Evolutionary conservation across 2,329 filamentous ascomycete genomes (phyloP).

Genomic region (Colletotrichum brevisporum): DNA sequence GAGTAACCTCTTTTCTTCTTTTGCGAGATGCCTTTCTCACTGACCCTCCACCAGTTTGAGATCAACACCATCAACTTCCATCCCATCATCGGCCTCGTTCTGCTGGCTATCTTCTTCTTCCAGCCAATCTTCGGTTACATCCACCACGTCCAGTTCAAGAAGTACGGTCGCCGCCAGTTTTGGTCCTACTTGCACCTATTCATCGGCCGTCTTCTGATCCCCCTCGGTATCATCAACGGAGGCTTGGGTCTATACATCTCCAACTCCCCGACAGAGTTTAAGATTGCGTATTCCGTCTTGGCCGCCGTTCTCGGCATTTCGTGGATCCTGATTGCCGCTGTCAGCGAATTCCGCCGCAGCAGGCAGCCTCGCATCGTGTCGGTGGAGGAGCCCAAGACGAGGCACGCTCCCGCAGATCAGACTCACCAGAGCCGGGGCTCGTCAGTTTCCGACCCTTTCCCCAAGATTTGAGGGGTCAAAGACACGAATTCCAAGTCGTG

Average conservation of each 20-base stretch:
- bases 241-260: conserved; percentile 59
- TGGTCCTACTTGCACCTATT: conserved; percentile 60
- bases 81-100: conserved; percentile 61
- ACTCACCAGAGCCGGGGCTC: conserved; percentile 15
- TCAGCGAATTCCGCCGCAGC: conserved; percentile 49
- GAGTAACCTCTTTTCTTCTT: conserved; percentile 36
- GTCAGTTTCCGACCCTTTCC: conserved; percentile 18
- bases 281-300: conserved; percentile 56
- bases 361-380: conserved; percentile 28
- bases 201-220: conserved; percentile 56
- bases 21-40: not conserved
- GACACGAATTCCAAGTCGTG: not conserved
- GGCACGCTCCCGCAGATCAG: not conserved
- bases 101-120: conserved; percentile 55
- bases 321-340: conserved; percentile 53
- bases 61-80: conserved; percentile 55
- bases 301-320: conserved; percentile 53
- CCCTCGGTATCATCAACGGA: conserved; percentile 61
- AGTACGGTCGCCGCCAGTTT: conserved; percentile 52
- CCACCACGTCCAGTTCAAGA: conserved; percentile 59
- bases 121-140: conserved; percentile 59
- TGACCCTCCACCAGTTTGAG: conserved; percentile 45
- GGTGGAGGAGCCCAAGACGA: conserved; percentile 37
- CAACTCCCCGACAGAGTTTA: conserved; percentile 44
- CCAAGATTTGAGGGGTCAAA: conserved; percentile 11